phyloP scores from a whole-genome alignment of 495 filamentous ascomycete species.

The Bathelium albidoporum region DNA sequence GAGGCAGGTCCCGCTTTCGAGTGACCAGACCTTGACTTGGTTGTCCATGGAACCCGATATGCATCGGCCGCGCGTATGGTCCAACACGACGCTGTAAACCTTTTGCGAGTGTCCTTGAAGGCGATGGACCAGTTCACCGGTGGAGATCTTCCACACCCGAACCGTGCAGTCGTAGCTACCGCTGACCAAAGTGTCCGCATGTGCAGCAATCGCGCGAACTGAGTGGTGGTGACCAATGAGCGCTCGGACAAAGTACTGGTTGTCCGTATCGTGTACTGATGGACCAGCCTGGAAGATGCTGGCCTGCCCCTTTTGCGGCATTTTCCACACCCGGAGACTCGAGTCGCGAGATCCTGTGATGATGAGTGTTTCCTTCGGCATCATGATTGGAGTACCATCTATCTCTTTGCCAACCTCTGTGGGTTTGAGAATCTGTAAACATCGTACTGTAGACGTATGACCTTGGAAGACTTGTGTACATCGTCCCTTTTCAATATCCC shows the following conservation, averaged over 20 bases:
- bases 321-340: slow-evolving; percentile 86
- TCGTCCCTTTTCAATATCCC: slow-evolving; percentile 86
- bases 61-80: slow-evolving; percentile 84
- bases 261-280: slow-evolving; percentile 69
- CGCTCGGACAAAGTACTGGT: slow-evolving; percentile 85
- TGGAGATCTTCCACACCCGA: slow-evolving; percentile 94
- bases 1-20: slow-evolving; percentile 75
- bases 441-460: slow-evolving; percentile 94
- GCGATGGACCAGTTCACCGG: slow-evolving; percentile 80
- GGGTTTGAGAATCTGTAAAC: slow-evolving; percentile 88
- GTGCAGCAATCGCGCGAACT: slow-evolving; percentile 93
- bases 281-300: slow-evolving; percentile 67
- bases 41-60: slow-evolving; percentile 99
- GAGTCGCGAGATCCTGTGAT: slow-evolving; percentile 97
- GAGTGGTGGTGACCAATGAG: slow-evolving; percentile 84
- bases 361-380: slow-evolving; percentile 86
- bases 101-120: slow-evolving; percentile 83
- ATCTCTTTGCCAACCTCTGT: slow-evolving; percentile 58
- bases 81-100: slow-evolving; percentile 94
- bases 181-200: slow-evolving; percentile 94
- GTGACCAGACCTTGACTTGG: slow-evolving; percentile 93
- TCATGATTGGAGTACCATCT: slow-evolving; percentile 70
- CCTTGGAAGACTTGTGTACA: slow-evolving; percentile 95
- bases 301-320: slow-evolving; percentile 69
- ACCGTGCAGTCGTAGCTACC: slow-evolving; percentile 96